A percentile compares a stretch with the other conserved stretches of the same genome.
These are phyloP conservation scores for Colletotrichum incanum DNA, from an alignment of 2,329 filamentous ascomycete genomes.

Conservation along the genomic window DNA sequence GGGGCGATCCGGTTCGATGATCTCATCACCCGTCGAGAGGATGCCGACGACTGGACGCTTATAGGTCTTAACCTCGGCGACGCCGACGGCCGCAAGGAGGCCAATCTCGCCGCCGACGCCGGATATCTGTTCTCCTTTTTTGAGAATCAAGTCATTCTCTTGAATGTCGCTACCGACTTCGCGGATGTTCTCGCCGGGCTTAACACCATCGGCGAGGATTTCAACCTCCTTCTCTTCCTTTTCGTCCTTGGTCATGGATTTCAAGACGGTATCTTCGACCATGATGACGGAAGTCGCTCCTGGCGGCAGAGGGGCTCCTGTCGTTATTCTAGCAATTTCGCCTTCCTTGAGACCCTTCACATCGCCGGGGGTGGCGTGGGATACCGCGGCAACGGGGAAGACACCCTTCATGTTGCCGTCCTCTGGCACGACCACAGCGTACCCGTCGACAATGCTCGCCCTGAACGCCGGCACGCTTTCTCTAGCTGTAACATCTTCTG, in stretches of 20 bases:
- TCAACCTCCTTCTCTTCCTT: conserved; percentile 90
- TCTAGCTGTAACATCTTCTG: conserved; percentile 83
- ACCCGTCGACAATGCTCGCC: conserved; percentile 97
- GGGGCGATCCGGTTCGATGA: conserved; percentile 80
- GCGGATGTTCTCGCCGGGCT: conserved; percentile 87
- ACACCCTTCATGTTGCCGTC: conserved; percentile 79
- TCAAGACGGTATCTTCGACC: conserved; percentile 93
- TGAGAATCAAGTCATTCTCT: conserved; percentile 78
- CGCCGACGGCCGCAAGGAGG: conserved; percentile 88
- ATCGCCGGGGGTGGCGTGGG: conserved; percentile 84
- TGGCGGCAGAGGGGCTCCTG: conserved; percentile 89
- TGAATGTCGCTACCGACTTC: conserved; percentile 92
- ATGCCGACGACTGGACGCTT: conserved; percentile 86
- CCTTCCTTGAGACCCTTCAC: conserved; percentile 77
- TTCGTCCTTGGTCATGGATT: conserved; percentile 82
- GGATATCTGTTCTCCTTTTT: conserved; percentile 86
- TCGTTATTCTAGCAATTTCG: conserved; percentile 91
- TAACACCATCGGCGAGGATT: conserved; percentile 84
- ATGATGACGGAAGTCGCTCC: conserved; percentile 94
- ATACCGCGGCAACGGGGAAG: conserved; percentile 89
- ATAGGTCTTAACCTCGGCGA: conserved; percentile 79
- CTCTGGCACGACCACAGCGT: conserved; percentile 81
- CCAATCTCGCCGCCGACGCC: conserved; percentile 93
- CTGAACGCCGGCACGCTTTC: conserved; percentile 94
- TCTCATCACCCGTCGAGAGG: conserved; percentile 94